Evolutionary conservation across 176 grass and related monocot genomes (phyloP).

Genomic region (Juncus inflexus): DNA sequence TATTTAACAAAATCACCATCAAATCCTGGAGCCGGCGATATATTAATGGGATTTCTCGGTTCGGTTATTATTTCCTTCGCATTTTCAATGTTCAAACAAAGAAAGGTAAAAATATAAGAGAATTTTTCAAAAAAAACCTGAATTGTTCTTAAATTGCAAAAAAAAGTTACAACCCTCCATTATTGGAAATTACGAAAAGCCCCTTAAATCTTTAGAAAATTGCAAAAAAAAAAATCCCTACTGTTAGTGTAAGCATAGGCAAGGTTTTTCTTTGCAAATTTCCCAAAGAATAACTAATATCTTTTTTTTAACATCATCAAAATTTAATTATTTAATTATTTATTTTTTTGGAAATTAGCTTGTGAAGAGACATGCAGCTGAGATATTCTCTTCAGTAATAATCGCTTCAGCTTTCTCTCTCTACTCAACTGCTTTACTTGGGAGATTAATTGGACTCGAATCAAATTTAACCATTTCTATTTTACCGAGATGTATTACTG

Average conservation of each 20-base stretch:
- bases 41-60: conserved; percentile 95
- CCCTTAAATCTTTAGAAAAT: no score
- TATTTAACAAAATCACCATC: conserved; percentile 79
- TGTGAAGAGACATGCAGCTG: conserved; percentile 75
- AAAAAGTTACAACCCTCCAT: no score
- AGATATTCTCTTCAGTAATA: conserved; percentile 88
- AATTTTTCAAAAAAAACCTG: no score
- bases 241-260: no score
- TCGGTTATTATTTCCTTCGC: conserved; percentile 94
- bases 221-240: no score
- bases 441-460: conserved; percentile 56
- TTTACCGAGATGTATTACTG: conserved; percentile 78
- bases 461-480: conserved; percentile 77
- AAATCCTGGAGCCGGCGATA: conserved; percentile 85
- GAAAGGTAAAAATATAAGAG: conserved; percentile 46
- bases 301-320: conserved; percentile 1
- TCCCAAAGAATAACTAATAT: not conserved
- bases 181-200: no score
- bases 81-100: conserved; percentile 96
- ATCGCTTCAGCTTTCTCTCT: conserved; percentile 66
- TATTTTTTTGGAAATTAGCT: conserved; percentile 51
- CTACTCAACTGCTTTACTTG: conserved; percentile 84
- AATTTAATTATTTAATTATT: not conserved
- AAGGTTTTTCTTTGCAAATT: not conserved
- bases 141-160: no score